Evolutionary conservation across 768 basidiomycete genomes (phyloP), one percentile per base, ranked within the genome.

Genomic region (Hypholoma sublateritium): DNA sequence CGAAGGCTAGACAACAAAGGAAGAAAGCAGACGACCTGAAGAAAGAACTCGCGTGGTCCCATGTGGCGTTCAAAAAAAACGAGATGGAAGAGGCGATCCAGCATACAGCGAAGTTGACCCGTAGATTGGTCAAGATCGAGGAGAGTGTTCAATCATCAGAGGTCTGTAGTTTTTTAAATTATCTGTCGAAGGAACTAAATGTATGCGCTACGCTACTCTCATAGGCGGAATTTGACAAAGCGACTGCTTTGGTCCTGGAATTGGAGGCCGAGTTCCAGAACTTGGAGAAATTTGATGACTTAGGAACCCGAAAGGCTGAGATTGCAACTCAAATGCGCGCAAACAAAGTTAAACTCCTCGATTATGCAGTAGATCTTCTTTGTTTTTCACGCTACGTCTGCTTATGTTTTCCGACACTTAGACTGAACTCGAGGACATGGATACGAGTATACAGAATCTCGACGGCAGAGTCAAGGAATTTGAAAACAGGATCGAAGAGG

Each of bases 21-120:
- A 73, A 80, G 62, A 88, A 83, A 69, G 81, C 78, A 3, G 83
- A 87, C 32, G 84, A 87, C 34, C 72, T 93, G 50, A 88, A 89
- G 77, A 85, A 83, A 60, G 90, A 95, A 70, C 71, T 91, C 16
- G 93, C 93, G 3, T 97, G 95, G 95, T 82, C 93, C 11, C 88
- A 90, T 63, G 89, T 95, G 19, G 78, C 76, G 12, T 72, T 72
- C 8, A 94, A 95, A 68, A 79, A 91, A 69, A 70, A 74, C 46
- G 91, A 86, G 65, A 55, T 85, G 67, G 63, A 64, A 47, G 61
- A 62, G 19, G 74, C 78, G 50, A 52, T 72, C 35, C 62, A 69
- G 39, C 76, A 77, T 46, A 70, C 65, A 5, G 77, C 72, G 1
- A 76, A 68, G 62, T 42, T 69, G 44, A 55, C 66, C 37, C 63